phyloP scores from a whole-genome alignment of 1,284 basidiomycete genomes.

The Moesziomyces antarcticus region DNA sequence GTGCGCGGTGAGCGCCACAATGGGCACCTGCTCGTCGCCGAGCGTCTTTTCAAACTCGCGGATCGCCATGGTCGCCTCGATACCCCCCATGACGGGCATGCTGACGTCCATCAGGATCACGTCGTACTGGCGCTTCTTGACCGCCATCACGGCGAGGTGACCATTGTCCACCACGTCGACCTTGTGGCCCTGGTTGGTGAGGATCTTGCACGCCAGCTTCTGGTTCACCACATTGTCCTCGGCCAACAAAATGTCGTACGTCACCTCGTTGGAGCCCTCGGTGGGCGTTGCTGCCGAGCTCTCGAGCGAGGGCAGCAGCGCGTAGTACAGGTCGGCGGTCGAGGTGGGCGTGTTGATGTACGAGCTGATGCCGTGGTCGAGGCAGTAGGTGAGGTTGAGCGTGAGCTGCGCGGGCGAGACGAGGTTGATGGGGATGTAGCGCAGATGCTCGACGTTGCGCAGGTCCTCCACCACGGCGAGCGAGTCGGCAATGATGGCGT shows the following conservation, averaged over 20 bases:
- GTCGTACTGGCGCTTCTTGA: constrained; percentile 80
- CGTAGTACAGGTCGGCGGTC: constrained; percentile 88
- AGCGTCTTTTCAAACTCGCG: constrained; percentile 80
- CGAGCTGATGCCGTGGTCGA: constrained; percentile 88
- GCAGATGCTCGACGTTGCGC: constrained; percentile 89
- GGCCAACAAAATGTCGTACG: constrained; percentile 93
- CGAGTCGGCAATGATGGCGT: constrained; percentile 95
- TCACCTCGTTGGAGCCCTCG: constrained; percentile 80
- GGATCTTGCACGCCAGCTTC: constrained; percentile 93
- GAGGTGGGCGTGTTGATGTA: constrained; percentile 91
- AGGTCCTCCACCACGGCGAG: constrained; percentile 85
- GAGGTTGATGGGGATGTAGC: constrained; percentile 97
- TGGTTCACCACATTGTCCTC: constrained; percentile 99
- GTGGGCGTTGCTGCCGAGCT: constrained; percentile 86
- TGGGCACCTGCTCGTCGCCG: constrained; percentile 81
- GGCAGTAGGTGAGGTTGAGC: constrained; percentile 72
- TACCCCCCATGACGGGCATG: constrained; percentile 73
- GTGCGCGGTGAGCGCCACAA: constrained; percentile 93
- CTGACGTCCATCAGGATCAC: constrained; percentile 86
- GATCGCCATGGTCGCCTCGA: constrained; percentile 76
- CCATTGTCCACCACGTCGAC: constrained; percentile 99
- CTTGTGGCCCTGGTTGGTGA: constrained; percentile 95
- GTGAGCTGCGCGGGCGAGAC: constrained; percentile 73
- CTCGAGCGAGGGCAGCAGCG: constrained; percentile 92
- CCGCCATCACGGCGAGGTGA: constrained; percentile 86